Conservation (phyloP, 202 grass and related monocot genomes). For the Schoenoplectus triqueter region DNA sequence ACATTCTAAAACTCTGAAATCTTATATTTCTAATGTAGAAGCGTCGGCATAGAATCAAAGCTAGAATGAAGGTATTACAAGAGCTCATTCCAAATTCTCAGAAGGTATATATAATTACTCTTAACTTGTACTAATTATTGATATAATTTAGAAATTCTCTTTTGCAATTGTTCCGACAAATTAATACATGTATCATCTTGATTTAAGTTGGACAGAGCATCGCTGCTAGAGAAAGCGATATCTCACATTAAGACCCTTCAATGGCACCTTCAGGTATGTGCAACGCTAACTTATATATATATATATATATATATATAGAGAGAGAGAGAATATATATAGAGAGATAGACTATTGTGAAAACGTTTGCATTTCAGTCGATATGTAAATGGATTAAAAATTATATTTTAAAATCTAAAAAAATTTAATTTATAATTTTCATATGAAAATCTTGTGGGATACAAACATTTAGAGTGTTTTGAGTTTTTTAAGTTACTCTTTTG, state of each 20-base stretch:
- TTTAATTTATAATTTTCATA: too few relatives aligned
- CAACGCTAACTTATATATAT: neutral
- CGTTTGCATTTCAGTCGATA: too few relatives aligned
- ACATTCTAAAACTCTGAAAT: too few relatives aligned
- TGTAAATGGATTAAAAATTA: too few relatives aligned
- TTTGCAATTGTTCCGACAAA: neutral
- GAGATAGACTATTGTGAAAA: too few relatives aligned
- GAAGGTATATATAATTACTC: neutral
- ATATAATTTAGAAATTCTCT: neutral
- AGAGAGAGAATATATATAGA: too few relatives aligned
- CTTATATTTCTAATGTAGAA: neutral
- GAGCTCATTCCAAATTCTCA: conserved; percentile 23
- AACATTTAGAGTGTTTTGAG: too few relatives aligned
- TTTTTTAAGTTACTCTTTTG: too few relatives aligned
- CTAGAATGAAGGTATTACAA: conserved; percentile 14
- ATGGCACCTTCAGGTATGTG: conserved; percentile 23
- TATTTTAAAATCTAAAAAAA: too few relatives aligned
- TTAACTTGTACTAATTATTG: neutral
- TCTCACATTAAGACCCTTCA: conserved; percentile 23
- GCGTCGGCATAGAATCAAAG: conserved; percentile 11
- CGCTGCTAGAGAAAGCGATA: conserved; percentile 26
- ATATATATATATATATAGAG: too few relatives aligned
- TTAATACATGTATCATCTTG: neutral
- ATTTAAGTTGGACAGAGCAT: conserved; percentile 16
- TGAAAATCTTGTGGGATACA: too few relatives aligned